Base-by-base conservation (phyloP, 257 asterid species). In the Ilex asprella region DNA sequence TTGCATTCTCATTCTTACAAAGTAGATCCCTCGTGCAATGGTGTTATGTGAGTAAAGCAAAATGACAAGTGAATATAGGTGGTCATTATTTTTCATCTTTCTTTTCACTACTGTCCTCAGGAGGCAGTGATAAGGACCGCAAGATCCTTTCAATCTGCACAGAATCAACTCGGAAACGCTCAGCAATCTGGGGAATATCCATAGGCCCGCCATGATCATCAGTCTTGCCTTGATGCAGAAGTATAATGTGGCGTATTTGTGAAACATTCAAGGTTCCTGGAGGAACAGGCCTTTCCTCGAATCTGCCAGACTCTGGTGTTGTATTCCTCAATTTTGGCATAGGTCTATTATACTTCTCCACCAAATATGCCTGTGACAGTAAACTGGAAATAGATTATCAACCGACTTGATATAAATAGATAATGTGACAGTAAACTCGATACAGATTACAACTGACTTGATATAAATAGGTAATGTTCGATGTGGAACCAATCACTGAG, bases 271-370 rank as follows among this genome's bases (percentile, higher is more conserved):
- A 72, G 53, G 96, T 88, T 61, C 98, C 95, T 1, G 90, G 84
- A 57, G 95, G 90, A 29, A 83, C 87, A 13, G 84, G 90, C 73
- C 79, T 76, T 61, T 76, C 85, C 76, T 91, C 96, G 10, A 84
- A 86, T 61, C 92, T 76, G 69, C 78, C 66, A 3, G 94, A 82
- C 27, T 86, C 87, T 6, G 69, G 60, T n/a, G 78, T 86, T 9
- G 88, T 88, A 54, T 84, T 86, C 70, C 98, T 75, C 66, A 86
- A 64, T 65, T 88, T 88, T 15, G 98, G 98, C 65, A 91, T 41
- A 2, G 94, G 94, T 73, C 96, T 67, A 60, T 78, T 78, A 70
- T 82, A 88, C 69, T 70, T 81, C 68, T 81, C 92, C 74, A 80
- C 90, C 58, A 84, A 82, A 64, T 81, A 71, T 41, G 95, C 96